Evolutionary conservation across 352 stramenopile species (phyloP).

Genomic region (Lagenidium sp.): DNA sequence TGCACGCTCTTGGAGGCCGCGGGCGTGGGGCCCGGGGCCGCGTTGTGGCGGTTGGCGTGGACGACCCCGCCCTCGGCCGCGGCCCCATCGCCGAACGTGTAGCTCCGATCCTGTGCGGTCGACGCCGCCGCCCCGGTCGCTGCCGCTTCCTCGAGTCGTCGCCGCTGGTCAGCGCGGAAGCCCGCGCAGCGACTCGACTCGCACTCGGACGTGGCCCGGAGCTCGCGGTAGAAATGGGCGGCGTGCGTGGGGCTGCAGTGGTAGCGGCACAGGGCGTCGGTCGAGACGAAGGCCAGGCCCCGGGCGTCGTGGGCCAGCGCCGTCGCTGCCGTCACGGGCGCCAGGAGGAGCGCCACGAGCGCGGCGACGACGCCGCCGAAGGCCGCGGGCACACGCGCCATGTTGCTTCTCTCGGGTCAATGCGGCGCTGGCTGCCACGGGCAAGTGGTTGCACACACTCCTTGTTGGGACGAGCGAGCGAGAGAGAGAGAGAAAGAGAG

Average conservation of each 20-base stretch:
- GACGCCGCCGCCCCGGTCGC: background rate
- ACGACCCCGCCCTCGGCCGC: slow-evolving; percentile 21
- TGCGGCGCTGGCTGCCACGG: too few species aligned
- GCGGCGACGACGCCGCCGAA: too few species aligned
- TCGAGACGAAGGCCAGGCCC: slow-evolving; percentile 36
- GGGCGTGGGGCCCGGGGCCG: background rate
- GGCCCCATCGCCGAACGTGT: slow-evolving; percentile 4
- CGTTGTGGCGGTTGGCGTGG: slow-evolving; percentile 9
- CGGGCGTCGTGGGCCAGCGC: slow-evolving; percentile 8
- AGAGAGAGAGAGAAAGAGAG: too few species aligned
- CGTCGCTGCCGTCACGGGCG: too few species aligned
- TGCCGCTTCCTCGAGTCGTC: background rate
- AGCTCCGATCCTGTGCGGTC: too few species aligned
- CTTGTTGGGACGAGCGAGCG: too few species aligned
- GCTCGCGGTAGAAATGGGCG: slow-evolving; percentile 23
- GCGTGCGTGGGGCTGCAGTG: slow-evolving; percentile 50
- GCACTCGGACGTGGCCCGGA: slow-evolving; percentile 28
- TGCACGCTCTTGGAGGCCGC: slow-evolving; percentile 34
- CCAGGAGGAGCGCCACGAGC: background rate
- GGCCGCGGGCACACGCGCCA: too few species aligned
- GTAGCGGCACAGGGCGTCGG: slow-evolving; percentile 42
- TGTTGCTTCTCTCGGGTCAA: too few species aligned
- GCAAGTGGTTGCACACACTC: too few species aligned
- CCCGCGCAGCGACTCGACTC: slow-evolving; percentile 17
- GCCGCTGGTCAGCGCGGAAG: background rate